Evolutionary conservation across 2,329 filamentous ascomycete species (phyloP), one percentile per base, ranked within the genome.

Genomic region (Fusarium devonianum): DNA sequence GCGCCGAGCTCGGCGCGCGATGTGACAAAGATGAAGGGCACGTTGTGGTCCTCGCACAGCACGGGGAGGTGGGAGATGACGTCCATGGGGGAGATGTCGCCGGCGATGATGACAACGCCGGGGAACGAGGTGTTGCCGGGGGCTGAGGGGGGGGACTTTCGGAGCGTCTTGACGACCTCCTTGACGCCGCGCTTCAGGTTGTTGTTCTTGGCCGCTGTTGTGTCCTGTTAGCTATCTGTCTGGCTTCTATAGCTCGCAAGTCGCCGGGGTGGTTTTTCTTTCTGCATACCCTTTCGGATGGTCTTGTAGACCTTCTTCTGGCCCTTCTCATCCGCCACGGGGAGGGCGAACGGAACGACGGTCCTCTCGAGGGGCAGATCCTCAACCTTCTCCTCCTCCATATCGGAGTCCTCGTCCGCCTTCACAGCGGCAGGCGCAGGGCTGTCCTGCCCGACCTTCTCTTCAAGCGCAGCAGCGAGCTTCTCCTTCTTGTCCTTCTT

Each of bases 31-130:
- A 99, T 85, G 78, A 97, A 99, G 23, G 94, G 94, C 53, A 97
- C 90, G 75, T 90, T 90, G 82, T 97, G 92, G 77, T 97, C 93
- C 78, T 99, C 94, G 82, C 94, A 97, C 49, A 97, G 87, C 49
- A 99, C 90, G 67, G 94, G 94, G 62, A 99, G 90, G 78, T 99
- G 94, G 53, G 90, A 94, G 78, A 99, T 97, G 72, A 99, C 94
- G 75, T 99, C 94, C 87, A 94, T 93, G 61, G 94, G 94, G 42
- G 90, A 96, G 78, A 99, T 97, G 75, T 99, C 94, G 66, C 90
- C 94, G 25, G 94, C 94, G 64, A 99, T 90, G 72, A 99, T 81
- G 67, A 97, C 91, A 62, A 99, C 82, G 62, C 86, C 82, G 33
- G 89, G 86, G 67, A 86, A 79, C 43, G 82, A 73, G 41, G 82